Percentiles rank a stretch among this genome's conserved stretches.
These are phyloP conservation scores for Wallacemonas rigidus DNA, from an alignment of 208 protist genomes.

Conservation along the genomic window DNA sequence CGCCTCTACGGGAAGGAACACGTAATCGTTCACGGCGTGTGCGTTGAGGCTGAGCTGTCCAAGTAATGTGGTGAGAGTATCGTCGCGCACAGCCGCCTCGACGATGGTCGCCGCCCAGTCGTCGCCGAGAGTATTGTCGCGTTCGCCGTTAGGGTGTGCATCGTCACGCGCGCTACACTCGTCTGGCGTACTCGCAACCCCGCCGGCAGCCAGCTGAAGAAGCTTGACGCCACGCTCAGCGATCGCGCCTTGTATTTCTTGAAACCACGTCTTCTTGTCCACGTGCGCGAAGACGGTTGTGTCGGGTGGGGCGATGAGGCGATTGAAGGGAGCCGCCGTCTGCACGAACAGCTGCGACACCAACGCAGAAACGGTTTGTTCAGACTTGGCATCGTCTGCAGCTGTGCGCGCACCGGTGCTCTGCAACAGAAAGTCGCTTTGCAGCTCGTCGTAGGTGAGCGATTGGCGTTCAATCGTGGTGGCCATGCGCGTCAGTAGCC, in stretches of 20 bases:
- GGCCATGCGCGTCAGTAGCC: conserved; percentile 53
- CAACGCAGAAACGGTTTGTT: conserved; percentile 26
- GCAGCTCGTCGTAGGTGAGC: conserved; percentile 48
- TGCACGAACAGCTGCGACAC: conserved; percentile 66
- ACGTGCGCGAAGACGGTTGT: conserved; percentile 43
- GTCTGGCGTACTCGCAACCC: neutral
- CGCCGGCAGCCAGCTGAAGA: conserved; percentile 24
- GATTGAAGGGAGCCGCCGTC: conserved; percentile 60
- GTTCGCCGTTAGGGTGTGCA: neutral
- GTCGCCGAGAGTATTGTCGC: neutral
- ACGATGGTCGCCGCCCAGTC: conserved; percentile 57
- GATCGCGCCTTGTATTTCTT: conserved; percentile 28
- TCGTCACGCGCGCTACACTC: too few relatives aligned
- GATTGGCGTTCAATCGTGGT: conserved; percentile 39
- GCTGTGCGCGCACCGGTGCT: neutral
- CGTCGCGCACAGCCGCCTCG: conserved; percentile 42
- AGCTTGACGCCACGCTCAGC: conserved; percentile 29
- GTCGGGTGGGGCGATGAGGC: conserved; percentile 66
- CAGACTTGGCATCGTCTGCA: too few relatives aligned
- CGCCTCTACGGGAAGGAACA: conserved; percentile 1
- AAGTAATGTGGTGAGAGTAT: conserved; percentile 67
- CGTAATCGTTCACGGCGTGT: conserved; percentile 68
- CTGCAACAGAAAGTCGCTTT: conserved; percentile 26
- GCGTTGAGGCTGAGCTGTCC: conserved; percentile 77
- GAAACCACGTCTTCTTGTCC: conserved; percentile 46